Base-by-base conservation (phyloP, 768 basidiomycete species). In the Naematelia encephala region DNA sequence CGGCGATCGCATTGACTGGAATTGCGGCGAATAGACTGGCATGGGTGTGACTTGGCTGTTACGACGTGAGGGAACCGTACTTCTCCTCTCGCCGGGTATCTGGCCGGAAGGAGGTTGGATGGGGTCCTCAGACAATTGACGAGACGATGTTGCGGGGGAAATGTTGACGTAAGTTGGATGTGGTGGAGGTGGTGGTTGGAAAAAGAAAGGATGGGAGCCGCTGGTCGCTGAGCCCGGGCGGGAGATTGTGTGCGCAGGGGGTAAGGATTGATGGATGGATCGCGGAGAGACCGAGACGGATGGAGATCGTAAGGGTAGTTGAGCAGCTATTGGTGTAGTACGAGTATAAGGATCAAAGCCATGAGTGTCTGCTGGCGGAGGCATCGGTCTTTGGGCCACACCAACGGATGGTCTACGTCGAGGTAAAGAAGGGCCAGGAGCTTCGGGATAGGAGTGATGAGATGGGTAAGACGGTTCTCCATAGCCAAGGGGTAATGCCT, bases 231-330 rank as follows among this genome's bases (percentile, higher is more conserved):
- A 72, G 3, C 51, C 57, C 11, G 70, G 66, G 29, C 67, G 58
- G 19, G 59, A 57, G 5, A 45, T 48, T 14, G 52, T 23, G 19
- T 51, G 19, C 11, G 21, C 56, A 28, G n/a, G 48, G 12, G 61
- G 53, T 26, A 57, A 55, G 23, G 46, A 13, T 27, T 45, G 47
- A 45, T 63, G 58, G 25, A 67, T 57, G 22, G 49, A 56, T 29
- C 72, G 56, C 5, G 72, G 72, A 4, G 72, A 73, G 26, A 73
- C 57, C 1, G 72, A 73, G 5, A 70, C 59, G 16, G 69, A 70
- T 5, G 70, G 70, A 1, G 70, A 72, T 26, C 70, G 54, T 4
- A 64, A 39, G 5, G 70, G 67, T 8, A 69, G 22, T 25, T 54
- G 43, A 28, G 54, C 59, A 23, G 63, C 52, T 23, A 42, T 48